A percentile compares a stretch with the other conserved stretches of the same genome.
These are phyloP conservation scores for Brassica nigra DNA, from an alignment of 345 rosid species.

Conservation along the genomic window DNA sequence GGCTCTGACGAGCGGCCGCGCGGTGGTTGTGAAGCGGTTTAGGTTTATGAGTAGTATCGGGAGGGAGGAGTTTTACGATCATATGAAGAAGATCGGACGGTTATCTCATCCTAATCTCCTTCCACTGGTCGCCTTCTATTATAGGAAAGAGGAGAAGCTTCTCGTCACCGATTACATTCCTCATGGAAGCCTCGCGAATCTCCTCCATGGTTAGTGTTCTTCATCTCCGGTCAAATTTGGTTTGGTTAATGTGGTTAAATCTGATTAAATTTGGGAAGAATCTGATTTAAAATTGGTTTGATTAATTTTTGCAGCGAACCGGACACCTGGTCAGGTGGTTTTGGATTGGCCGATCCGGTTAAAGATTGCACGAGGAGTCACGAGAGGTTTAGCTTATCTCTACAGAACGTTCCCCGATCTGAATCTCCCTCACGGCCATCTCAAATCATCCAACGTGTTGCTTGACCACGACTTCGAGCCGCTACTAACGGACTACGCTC, in stretches of 20 bases:
- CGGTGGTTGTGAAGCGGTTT: conserved; percentile 81
- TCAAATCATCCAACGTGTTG: conserved; percentile 83
- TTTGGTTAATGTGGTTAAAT: no score
- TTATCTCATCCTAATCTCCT: conserved; percentile 77
- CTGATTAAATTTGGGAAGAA: no score
- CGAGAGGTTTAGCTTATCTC: conserved; percentile 68
- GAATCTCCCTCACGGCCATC: conserved; percentile 77
- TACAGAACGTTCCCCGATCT: conserved; percentile 53
- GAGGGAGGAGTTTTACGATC: conserved; percentile 65
- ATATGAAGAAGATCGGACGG: conserved; percentile 66
- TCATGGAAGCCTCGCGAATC: conserved; percentile 79
- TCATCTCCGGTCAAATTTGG: not conserved
- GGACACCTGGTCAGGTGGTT: conserved; percentile 47
- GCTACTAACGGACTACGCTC: conserved; percentile 61
- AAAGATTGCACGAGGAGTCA: conserved; percentile 79
- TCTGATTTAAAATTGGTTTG: not conserved
- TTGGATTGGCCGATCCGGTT: conserved; percentile 78
- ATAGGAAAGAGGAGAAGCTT: conserved; percentile 82
- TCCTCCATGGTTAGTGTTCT: conserved; percentile 63
- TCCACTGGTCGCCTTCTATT: conserved; percentile 65
- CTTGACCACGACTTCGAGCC: conserved; percentile 60
- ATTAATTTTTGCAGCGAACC: conserved; percentile 45
- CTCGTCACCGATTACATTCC: conserved; percentile 62
- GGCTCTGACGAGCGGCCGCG: conserved; percentile 49
- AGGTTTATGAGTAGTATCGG: conserved; percentile 61